Base-by-base conservation (phyloP, 2,329 filamentous ascomycete species). In the Colletotrichum salicis region DNA sequence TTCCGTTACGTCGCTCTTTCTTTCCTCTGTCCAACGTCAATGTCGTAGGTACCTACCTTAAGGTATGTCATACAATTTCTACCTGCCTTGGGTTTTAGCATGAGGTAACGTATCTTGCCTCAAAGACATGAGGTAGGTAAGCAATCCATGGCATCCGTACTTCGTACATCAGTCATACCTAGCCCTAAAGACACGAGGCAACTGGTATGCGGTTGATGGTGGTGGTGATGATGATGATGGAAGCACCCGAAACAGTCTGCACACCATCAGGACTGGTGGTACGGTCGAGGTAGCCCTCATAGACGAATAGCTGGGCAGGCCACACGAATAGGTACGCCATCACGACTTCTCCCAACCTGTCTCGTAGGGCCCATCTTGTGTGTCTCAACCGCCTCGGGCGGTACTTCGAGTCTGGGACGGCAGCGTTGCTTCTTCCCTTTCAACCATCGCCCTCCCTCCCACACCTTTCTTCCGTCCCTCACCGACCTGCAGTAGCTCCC, bases 211-310 rank as follows among this genome's bases (percentile, higher is more conserved):
- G 41, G 19, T 70, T 86, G 76, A 79, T 75, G 67, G 85, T 87
- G 76, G 87, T 80, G 76, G 85, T 87, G 74, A 83, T 70, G 67
- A 82, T 82, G 62, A 79, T 79, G 67, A 85, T 87, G 22, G 83
- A 82, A 67, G 85, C 87, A 29, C 29, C 65, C 65, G 33, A 58
- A 52, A 57, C 60, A 59, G 54, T 29, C 48, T 54, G 62, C 37
- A 29, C 57, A 37, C 27, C 55, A 54, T 51, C 24, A 19, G 33
- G n/a, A 22, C 33, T n/a, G 29, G 6, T 37, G 41, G 59, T 68
- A 56, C 35, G 59, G 22, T 24, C 41, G 37, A 64, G 52, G 60
- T 64, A 63, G 51, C 45, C 37, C 10, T 22, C 31, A 24, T 22
- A 11, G 37, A n/a, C 15, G 22, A 54, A 52, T 37, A 37, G 66